These are phyloP conservation scores for Arxiozyma heterogenica DNA, from an alignment of 1,139 yeast species.

Conservation along the genomic window DNA sequence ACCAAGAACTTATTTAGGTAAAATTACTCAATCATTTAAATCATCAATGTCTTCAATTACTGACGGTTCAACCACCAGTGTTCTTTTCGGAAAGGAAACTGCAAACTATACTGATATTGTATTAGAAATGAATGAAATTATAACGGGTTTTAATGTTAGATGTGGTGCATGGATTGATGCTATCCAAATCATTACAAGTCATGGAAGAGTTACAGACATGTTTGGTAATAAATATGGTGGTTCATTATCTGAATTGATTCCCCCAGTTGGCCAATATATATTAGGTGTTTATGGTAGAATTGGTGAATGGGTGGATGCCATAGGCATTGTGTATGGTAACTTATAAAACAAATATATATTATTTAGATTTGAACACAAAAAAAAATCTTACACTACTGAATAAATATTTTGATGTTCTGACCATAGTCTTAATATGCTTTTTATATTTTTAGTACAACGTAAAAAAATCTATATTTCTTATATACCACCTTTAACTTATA, in stretches of 20 bases:
- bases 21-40: conserved; percentile 24
- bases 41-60: conserved; percentile 8
- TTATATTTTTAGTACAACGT: no score
- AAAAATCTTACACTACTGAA: neutral
- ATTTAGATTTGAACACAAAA: neutral
- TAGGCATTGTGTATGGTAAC: conserved; percentile 42
- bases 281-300: conserved; percentile 63
- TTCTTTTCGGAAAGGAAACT: conserved; percentile 56
- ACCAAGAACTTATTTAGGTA: conserved; percentile 38
- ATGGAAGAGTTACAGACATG: conserved; percentile 45
- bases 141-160: conserved; percentile 54
- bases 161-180: conserved; percentile 90
- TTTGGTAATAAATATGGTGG: conserved; percentile 67
- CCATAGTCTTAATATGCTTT: neutral
- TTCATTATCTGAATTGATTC: conserved; percentile 44
- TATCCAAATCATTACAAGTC: conserved; percentile 53
- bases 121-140: conserved; percentile 47
- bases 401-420: neutral
- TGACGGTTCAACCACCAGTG: conserved; percentile 16
- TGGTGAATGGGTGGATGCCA: conserved; percentile 62
- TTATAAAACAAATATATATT: neutral
- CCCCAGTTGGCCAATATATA: conserved; percentile 51
- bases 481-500: neutral
- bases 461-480: no score
- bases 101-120: conserved; percentile 48